These are phyloP conservation scores for Fusarium hainanense DNA, from an alignment of 2,329 filamentous ascomycete species.

Conservation along the genomic window DNA sequence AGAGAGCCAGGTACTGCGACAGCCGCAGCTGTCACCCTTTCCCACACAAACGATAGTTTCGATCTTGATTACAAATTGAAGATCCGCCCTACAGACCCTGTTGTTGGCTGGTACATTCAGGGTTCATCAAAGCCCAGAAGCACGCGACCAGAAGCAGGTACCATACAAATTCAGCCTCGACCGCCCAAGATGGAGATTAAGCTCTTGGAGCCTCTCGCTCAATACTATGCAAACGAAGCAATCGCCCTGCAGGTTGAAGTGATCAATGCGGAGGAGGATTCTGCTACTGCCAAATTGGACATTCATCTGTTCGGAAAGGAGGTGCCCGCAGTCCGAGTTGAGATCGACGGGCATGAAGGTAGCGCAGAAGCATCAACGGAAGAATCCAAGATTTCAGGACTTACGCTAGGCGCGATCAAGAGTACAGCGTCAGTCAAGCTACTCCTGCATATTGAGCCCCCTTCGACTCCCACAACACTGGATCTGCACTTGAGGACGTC, in stretches of 20 bases:
- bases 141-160: constrained; percentile 61
- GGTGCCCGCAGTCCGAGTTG: constrained; percentile 59
- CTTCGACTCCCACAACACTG: constrained; percentile 64
- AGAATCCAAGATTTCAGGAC: constrained; percentile 56
- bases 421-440: constrained; percentile 57
- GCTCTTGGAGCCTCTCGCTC: constrained; percentile 69
- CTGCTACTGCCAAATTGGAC: constrained; percentile 77
- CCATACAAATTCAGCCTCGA: constrained; percentile 82
- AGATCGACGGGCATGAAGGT: constrained; percentile 50
- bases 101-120: constrained; percentile 63
- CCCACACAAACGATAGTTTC: constrained; percentile 73
- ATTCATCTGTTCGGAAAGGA: constrained; percentile 72
- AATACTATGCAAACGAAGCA: constrained; percentile 87
- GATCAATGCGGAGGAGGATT: constrained; percentile 84
- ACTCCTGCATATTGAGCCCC: constrained; percentile 62
- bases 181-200: constrained; percentile 90
- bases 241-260: constrained; percentile 77
- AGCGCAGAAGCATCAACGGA: constrained; percentile 52
- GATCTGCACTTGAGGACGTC: constrained; percentile 77
- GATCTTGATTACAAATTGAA: constrained; percentile 73
- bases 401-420: constrained; percentile 60
- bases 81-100: constrained; percentile 56
- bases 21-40: constrained; percentile 71
- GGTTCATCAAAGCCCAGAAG: constrained; percentile 58
- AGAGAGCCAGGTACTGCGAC: constrained; percentile 84